Evolutionary conservation across 371 early-diverging fungal species (phyloP), one percentile per base, ranked within the genome.

Genomic region (Ordospora colligata): DNA sequence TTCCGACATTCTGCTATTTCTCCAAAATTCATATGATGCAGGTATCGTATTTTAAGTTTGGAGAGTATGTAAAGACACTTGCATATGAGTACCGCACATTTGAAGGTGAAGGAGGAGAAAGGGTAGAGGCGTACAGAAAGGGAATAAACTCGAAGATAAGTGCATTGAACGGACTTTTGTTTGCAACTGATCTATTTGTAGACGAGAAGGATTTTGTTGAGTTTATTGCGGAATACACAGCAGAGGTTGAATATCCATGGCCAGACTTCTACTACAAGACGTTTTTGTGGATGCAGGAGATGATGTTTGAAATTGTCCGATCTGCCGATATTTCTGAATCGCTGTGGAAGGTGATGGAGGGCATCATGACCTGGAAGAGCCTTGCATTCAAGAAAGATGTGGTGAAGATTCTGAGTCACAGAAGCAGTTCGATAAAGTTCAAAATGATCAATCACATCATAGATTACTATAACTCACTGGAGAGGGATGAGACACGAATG

Each of bases 1-100:
- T 75, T 50, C 25, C 54, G 21, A 69, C 75, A 19, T 32, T 51
- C n/a, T 25, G 69, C 21, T 76, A 63, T 49, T 69, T 76, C 45
- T 9, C 27, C 3, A 69, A 69, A 42, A 43, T 76, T 9, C 42
- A 52, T 27, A 49, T 76, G 17, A n/a, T 32, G 7, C 25, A 23
- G 19, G 22, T 53, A 44, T 70, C 64, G 37, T 49, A 25, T 32
- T 27, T 44, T 22, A 58, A 58, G 66, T 44, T 63, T 37, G 32
- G 69, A 5, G 76, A 76, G 21, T 22, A 54, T 21, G 42, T 42
- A 11, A 71, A 21, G 53, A 47, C 32, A 22, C 47, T 71, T 27
- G 42, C 50, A 9, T 62, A 71, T 32, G 71, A 71, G 8, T 52
- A 40, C n/a, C 27, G 54, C 8, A 23, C 32, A 11, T 43, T 64